Base-by-base conservation (phyloP, 75 land plant genomes). In the Pseudotsuga menziesii region DNA sequence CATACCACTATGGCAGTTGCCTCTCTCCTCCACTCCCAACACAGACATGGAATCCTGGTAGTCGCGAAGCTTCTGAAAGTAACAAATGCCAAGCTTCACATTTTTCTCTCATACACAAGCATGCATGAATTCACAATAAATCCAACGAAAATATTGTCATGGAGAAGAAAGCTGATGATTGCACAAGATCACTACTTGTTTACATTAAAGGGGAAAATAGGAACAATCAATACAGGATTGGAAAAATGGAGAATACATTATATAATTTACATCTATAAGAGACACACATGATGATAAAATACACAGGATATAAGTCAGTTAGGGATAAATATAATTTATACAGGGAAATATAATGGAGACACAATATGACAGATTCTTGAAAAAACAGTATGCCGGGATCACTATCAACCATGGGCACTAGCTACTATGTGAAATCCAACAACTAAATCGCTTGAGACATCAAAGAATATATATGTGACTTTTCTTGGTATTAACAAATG, bases 11-110 rank as follows among this genome's bases (percentile, higher is more conserved):
- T 57, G 98, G 99, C 78, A 82, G 85, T 57, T 86, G 78, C 78
- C 90, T 90, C 84, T 97, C 95, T 54, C 98, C 99, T 27, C 99
- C 98, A 81, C 93, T 85, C 36, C 99, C 99, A 75, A 94, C 99
- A 85, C 99, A 94, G 11, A 78, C 81, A 85, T 97, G 95, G 79
- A 97, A 97, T 0, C 99, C 98, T 26, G 99, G 99, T 74, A 97
- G 98, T 83, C 99, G 89, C n/a, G 99, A 95, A 83, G 91, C 61
- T 20, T 80, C 98, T 95, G 82, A 57, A 64, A 69, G 35, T 35
- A 29, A 20, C 26, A 74, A 56, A 26, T 55, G 23, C 9, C 63
- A 74, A 56, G 55, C 17, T 25, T 39, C 23, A 76, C 8, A 4
- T 26, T 27, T n/a, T 39, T 32, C 78, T 55, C 22, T 23, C 75